These are phyloP conservation scores for Alternaria conjuncta DNA, from an alignment of 2,329 filamentous ascomycete genomes.

Conservation along the genomic window DNA sequence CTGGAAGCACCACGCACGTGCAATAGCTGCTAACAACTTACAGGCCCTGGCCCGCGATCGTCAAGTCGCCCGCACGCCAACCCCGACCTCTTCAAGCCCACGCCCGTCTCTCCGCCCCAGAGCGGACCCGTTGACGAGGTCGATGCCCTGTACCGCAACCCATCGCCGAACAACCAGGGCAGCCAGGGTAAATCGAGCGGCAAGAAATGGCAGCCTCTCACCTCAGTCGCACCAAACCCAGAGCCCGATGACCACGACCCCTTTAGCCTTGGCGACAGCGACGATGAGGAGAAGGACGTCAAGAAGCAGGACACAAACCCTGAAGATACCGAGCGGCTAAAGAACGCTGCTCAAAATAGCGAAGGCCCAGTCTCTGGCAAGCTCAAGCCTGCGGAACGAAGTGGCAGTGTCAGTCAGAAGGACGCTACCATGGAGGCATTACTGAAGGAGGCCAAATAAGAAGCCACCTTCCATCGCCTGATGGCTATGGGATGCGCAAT, in stretches of 20 bases:
- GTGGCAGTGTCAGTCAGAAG: conserved; percentile 52
- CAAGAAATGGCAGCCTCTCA: conserved; percentile 98
- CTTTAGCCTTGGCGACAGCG: conserved; percentile 94
- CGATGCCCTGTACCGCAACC: conserved; percentile 69
- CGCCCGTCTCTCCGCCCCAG: conserved; percentile 59
- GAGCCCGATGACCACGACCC: conserved; percentile 87
- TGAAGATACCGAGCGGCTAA: conserved; percentile 60
- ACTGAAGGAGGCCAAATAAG: conserved; percentile 47
- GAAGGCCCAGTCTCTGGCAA: conserved; percentile 32
- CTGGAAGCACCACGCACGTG: background rate
- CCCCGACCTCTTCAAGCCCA: conserved; percentile 79
- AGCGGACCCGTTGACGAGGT: conserved; percentile 79
- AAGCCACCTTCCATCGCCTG: background rate
- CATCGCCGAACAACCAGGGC: conserved; percentile 42
- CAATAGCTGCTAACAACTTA: background rate
- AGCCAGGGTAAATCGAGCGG: conserved; percentile 60
- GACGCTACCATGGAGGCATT: conserved; percentile 56
- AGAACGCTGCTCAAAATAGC: conserved; percentile 55
- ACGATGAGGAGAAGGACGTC: conserved; percentile 75
- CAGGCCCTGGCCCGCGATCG: conserved; percentile 59
- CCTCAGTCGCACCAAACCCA: conserved; percentile 81
- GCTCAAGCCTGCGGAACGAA: conserved; percentile 49
- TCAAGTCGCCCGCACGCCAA: conserved; percentile 74
- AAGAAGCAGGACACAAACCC: conserved; percentile 69
- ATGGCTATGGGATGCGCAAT: background rate